Evolutionary conservation across 2,329 filamentous ascomycete species (phyloP), one percentile per base, ranked within the genome.

Genomic region (Knufia fluminis): DNA sequence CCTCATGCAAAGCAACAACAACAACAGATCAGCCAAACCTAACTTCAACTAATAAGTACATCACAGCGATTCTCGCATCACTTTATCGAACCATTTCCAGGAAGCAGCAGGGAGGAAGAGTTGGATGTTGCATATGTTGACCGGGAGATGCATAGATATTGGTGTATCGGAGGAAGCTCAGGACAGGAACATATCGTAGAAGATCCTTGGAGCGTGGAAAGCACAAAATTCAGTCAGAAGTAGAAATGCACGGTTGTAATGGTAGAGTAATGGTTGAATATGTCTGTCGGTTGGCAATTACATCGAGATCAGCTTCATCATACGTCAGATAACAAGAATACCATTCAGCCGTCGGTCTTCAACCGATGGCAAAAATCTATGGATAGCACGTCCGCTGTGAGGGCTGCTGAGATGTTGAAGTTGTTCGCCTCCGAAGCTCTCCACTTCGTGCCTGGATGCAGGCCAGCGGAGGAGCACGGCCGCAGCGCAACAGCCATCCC

Each of bases 91-190:
- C 6, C 24, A 28, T 16, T 26, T 10, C 23, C 10, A 24, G 40
- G 16, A n/a, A 43, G 4, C 14, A 43, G n/a, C 40, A 43, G 10
- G 9, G 42, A 20, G 42, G 19, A 43, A 33, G 42, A 20, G 20
- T 32, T 32, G 24, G 42, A 45, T 45, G 28, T 17, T 19, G 42
- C 14, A 43, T 43, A 22, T 26, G 22, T 43, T 43, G 40, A 16
- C n/a, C 22, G 28, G 3, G 22, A 17, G 4, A 19, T 17, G 16
- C 17, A 22, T 20, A 22, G 17, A 22, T 40, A 36, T 36, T 36
- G 33, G n/a, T 36, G 33, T 17, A 17, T 36, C 33, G 33, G n/a
- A n/a, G n/a, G n/a, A n/a, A n/a, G n/a, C n/a, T n/a, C n/a, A n/a
- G n/a, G n/a, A n/a, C n/a, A n/a, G n/a, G n/a, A n/a, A n/a, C n/a